Percentiles rank a stretch among this genome's conserved stretches.
These are phyloP conservation scores for Przewalskia tangutica DNA, from an alignment of 257 asterid species.

Conservation along the genomic window DNA sequence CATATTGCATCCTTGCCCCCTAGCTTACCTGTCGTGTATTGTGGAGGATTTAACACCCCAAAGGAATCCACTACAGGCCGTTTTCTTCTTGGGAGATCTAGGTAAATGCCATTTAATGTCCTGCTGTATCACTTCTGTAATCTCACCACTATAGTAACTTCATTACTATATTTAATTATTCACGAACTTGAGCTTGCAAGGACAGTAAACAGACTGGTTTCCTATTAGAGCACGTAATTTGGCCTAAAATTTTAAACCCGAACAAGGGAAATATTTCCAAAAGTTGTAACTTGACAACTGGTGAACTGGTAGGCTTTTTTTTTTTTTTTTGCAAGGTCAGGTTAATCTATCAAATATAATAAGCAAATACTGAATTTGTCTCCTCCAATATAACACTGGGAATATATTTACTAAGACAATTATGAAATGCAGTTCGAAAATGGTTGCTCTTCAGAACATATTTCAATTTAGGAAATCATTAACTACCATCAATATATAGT, in stretches of 20 bases:
- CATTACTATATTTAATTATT: not conserved
- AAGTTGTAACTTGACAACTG: not conserved
- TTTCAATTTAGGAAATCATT: not conserved
- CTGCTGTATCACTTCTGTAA: not conserved
- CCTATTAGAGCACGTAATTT: not conserved
- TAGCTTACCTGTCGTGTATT: constrained; percentile 75
- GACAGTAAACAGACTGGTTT: not conserved
- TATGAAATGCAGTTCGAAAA: not conserved
- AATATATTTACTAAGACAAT: not conserved
- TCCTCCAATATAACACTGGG: not conserved
- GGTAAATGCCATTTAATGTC: constrained; percentile 26
- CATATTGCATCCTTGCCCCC: constrained; percentile 99
- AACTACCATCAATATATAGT: not conserved
- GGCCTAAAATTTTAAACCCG: not conserved
- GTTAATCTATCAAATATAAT: not conserved
- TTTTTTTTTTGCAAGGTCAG: not conserved
- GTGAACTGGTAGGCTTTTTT: not conserved
- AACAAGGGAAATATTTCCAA: not conserved
- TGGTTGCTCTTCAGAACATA: not conserved
- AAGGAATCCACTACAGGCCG: constrained; percentile 98
- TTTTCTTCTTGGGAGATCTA: constrained; percentile 95
- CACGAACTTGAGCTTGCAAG: not conserved
- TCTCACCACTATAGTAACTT: not conserved
- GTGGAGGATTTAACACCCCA: constrained; percentile 94
- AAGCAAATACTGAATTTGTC: not conserved